Conservation (phyloP, 257 asterid species). For the Salvia hispanica region DNA sequence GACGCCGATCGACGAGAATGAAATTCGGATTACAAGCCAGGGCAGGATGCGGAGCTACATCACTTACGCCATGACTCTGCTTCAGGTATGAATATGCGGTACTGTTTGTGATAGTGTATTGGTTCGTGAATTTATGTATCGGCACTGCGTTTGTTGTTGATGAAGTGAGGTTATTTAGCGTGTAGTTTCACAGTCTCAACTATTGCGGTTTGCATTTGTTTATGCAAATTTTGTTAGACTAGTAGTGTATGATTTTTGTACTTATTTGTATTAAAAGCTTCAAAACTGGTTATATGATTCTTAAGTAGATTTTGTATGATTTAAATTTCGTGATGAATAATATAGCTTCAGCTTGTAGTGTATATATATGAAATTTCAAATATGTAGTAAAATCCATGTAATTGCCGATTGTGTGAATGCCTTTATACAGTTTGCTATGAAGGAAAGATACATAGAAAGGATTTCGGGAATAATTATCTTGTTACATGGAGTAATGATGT, state of each 20-base stretch:
- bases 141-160: no score
- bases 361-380: background rate
- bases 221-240: background rate
- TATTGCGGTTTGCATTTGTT: background rate
- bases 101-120: background rate
- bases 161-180: background rate
- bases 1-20: conserved; percentile 62
- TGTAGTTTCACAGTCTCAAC: background rate
- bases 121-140: conserved; percentile 1
- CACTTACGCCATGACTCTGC: conserved; percentile 67
- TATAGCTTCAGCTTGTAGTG: background rate
- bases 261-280: background rate
- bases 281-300: background rate
- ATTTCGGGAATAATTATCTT: background rate
- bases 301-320: background rate
- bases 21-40: conserved; percentile 68
- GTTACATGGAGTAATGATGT: background rate
- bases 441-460: background rate
- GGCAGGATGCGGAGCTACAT: conserved; percentile 75
- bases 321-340: background rate
- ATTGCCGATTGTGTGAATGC: background rate
- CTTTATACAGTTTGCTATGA: background rate
- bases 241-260: background rate
- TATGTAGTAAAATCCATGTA: background rate
- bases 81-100: conserved; percentile 46